Evolutionary conservation across 441 rosid genomes (phyloP), one percentile per base, ranked within the genome.

Genomic region (Arabidopsis hybrid): DNA sequence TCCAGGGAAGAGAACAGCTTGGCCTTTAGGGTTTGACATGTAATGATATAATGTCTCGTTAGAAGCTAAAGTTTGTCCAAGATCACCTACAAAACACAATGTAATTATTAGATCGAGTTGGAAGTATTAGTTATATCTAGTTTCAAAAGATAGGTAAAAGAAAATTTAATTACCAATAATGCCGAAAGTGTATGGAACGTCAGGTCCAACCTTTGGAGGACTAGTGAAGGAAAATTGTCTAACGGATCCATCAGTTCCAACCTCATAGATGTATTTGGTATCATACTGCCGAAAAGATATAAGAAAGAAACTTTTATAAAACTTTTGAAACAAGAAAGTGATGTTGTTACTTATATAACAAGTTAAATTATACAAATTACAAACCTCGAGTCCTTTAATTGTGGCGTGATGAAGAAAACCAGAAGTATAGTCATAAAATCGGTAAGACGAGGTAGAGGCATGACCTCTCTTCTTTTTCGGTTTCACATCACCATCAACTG

Each of bases 131-230:
- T 8, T 5, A 1, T 26, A 70, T 13, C 8, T 35, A 34, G 8
- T 11, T 59, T 59, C 6, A 0, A 4, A 31, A 31, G 32, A 31
- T 31, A 31, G 2, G 8, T 0, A 18, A 18, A 71, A 71, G 32
- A 50, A 18, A 49, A 17, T 8, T 6, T 4, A 16, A 29, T 43
- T 73, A 83, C 93, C 96, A 0, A 88, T 88, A 49, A 88, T 60
- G 0, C 96, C 96, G 74, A 87, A 91, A 4, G 92, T 91, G 78
- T 83, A 85, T 0, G 93, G 91, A 14, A 78, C 92, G 66, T 91
- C 93, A 0, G 92, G 96, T 40, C 93, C 96, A 0, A 78, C 77
- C 62, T 79, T 39, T 0, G 91, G 96, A 53, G 96, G 91, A 18
- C 89, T 91, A 10, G 68, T 56, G 65, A 91, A 91, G 8, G 38